Evolutionary conservation across 495 filamentous ascomycete species (phyloP), one percentile per base, ranked within the genome.

Genomic region (Hypoxylon fragiforme): DNA sequence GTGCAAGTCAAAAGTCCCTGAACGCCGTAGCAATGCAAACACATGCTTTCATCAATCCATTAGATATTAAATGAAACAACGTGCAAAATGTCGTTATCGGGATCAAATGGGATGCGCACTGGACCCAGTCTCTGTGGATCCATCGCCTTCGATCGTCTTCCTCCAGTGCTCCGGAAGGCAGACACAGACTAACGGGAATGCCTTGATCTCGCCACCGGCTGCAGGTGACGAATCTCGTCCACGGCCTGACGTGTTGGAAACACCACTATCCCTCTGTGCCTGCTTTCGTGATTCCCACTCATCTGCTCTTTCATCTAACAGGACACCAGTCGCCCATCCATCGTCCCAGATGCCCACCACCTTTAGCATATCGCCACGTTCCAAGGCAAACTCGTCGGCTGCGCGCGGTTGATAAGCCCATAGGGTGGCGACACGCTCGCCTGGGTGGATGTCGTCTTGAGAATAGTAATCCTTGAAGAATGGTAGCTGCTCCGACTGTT

Each of bases 391-490:
- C 66, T 99, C 95, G 63, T 99, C 95, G 20, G 83, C 83, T 2
- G 95, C 95, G 32, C 95, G 84, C 19, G 95, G 92, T 64, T 94
- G 86, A 65, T 99, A 99, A 5, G 95, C 94, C 95, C 95, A 99
- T 20, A 99, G 81, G 5, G 89, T 89, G 8, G 94, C 81, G 20
- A 99, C 95, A 49, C 85, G 86, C 63, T 97, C 91, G 24, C 88
- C 87, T 2, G 94, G 86, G 54, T 91, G 89, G 54, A 99, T 96
- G 57, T 97, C 91, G 64, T 97, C 92, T 60, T 90, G 85, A 3
- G 92, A 97, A 71, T 99, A 99, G 69, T 99, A 99, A 64, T 99
- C 94, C 63, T 96, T 96, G 83, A 99, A 99, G 65, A 86, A 91
- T 6, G 88, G 83, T 24, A 99, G 71, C 67, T 96, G 95, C 75